Base-by-base conservation (phyloP, 1,139 yeast species). In the Protomyces inundatus region DNA sequence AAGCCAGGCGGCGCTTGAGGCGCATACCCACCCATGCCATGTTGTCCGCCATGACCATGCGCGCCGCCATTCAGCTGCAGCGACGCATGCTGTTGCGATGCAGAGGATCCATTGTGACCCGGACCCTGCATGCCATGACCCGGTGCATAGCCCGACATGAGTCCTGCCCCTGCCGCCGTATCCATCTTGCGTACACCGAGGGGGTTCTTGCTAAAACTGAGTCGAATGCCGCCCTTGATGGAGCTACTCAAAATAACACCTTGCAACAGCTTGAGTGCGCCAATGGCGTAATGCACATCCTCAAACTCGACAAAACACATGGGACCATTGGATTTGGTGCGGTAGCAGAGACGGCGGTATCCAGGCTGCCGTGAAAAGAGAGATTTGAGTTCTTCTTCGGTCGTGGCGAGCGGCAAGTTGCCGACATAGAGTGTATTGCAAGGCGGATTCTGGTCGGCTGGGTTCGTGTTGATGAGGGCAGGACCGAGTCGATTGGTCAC, bases 221-320 rank as follows among this genome's bases (percentile, higher is more conserved):
- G 81, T 67, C 98, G 82, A 66, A 93, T 93, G 32, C 98, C 98
- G 52, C 98, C 98, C 75, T 93, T 91, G 64, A 79, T 80, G 42
- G 78, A 73, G 69, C 87, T 88, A 68, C 84, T 84, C 65, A 83
- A 80, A 12, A 87, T 88, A 69, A 93, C 82, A 14, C 98, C 98
- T 73, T 93, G 93, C 64, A 93, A 78, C 75, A 90, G 97, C 45
- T 96, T 96, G 68, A 93, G 80, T 0, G 98, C 97, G 70, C 90
- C 81, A 0, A 98, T 90, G 3, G 98, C 98, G 75, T 84, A 89
- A 1, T 88, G 86, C 59, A 93, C 96, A 74, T 91, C 97, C 70
- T 93, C 98, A 79, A 93, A 93, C 77, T 93, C 98, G 65, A 93
- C 98, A 81, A 93, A 93, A 76, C 98, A 93, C 98, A 93, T 93